Conservation (phyloP, 805 yeast species). For the Allodekkera sacchari region DNA sequence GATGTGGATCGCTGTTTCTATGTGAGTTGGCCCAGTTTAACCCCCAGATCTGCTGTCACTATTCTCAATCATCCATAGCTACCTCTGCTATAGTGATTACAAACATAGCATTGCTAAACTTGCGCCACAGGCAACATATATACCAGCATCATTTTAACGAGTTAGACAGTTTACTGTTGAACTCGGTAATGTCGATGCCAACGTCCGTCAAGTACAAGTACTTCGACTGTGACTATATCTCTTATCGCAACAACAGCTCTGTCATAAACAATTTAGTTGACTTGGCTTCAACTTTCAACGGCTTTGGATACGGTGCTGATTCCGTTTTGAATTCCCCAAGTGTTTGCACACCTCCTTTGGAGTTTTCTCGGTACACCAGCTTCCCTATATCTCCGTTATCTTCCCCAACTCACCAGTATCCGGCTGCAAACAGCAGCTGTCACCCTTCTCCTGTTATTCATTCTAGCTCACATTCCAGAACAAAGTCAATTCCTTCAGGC, state of each 20-base stretch:
- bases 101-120: constrained; percentile 34
- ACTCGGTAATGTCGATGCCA: constrained; percentile 17
- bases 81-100: constrained; percentile 43
- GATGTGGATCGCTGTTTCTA: constrained; percentile 48
- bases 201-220: constrained; percentile 20
- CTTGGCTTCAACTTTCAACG: constrained; percentile 17
- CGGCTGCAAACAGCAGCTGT: constrained; percentile 1
- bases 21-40: constrained; percentile 64
- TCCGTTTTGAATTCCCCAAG: too few species aligned
- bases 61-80: constrained; percentile 37
- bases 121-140: constrained; percentile 27
- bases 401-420: constrained; percentile 18
- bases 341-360: constrained; percentile 6
- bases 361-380: constrained; percentile 12
- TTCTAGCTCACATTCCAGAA: constrained; percentile 17
- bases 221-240: constrained; percentile 8
- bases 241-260: constrained; percentile 10
- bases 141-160: constrained; percentile 22
- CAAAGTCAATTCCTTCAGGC: constrained; percentile 6
- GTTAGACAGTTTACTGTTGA: constrained; percentile 19
- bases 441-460: constrained; percentile 4
- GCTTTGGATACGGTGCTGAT: too few species aligned
- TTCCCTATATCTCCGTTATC: constrained; percentile 23
- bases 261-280: constrained; percentile 18
- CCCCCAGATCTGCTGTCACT: constrained; percentile 46